Conservation (phyloP, 2,329 filamentous ascomycete genomes). For the Calonectria pteridis region DNA sequence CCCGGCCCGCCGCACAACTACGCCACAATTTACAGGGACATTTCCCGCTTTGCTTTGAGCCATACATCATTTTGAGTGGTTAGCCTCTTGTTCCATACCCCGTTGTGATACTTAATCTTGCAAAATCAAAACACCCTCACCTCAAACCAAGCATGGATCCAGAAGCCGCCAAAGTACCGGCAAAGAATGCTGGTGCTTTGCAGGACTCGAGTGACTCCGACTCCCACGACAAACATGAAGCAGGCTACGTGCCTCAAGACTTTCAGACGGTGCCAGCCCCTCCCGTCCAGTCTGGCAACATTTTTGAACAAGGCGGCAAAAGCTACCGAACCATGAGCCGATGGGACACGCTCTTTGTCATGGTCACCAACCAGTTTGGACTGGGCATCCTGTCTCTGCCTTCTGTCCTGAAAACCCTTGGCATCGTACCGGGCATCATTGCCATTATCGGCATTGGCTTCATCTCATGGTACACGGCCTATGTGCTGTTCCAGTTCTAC, state of each 20-base stretch:
- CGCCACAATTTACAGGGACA: neutral
- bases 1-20: slow-evolving; percentile 3
- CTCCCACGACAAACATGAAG: neutral
- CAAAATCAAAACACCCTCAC: neutral
- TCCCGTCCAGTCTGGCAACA: slow-evolving; percentile 35
- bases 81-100: neutral
- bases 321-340: slow-evolving; percentile 42
- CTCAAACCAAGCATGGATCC: neutral
- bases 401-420: slow-evolving; percentile 75
- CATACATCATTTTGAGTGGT: neutral
- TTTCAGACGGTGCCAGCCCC: slow-evolving; percentile 35
- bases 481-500: slow-evolving; percentile 72
- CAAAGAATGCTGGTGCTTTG: neutral
- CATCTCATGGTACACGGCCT: slow-evolving; percentile 70
- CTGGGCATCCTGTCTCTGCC: slow-evolving; percentile 72
- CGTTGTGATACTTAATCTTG: neutral
- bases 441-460: slow-evolving; percentile 73
- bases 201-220: neutral
- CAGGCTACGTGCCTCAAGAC: slow-evolving; percentile 16
- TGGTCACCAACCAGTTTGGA: slow-evolving; percentile 46
- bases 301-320: slow-evolving; percentile 44
- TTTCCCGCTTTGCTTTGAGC: neutral
- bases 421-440: slow-evolving; percentile 75
- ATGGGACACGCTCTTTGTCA: slow-evolving; percentile 42
- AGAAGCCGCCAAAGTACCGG: neutral